Evolutionary conservation across 495 filamentous ascomycete species (phyloP).

Genomic region (Achaetomiella virescens): DNA sequence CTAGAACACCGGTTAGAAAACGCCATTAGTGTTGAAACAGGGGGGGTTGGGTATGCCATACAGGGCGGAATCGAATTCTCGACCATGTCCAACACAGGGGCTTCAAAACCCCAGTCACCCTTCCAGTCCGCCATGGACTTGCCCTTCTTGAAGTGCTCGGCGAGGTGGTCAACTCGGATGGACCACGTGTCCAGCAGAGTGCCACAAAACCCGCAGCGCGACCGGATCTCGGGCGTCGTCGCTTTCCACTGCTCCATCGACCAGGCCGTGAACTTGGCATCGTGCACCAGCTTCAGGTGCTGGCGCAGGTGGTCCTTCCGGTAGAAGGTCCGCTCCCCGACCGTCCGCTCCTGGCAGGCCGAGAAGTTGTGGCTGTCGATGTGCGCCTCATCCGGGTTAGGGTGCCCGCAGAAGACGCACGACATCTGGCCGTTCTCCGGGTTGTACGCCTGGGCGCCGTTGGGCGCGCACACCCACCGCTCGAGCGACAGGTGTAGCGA

Average conservation of each 20-base stretch:
- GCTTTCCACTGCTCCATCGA: constrained; percentile 66
- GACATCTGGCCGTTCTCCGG: constrained; percentile 44
- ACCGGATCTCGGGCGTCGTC: constrained; percentile 50
- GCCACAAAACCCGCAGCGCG: constrained; percentile 70
- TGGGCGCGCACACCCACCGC: constrained; percentile 71
- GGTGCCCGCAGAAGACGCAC: constrained; percentile 62
- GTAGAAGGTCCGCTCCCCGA: constrained; percentile 66
- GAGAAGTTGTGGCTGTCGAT: constrained; percentile 65
- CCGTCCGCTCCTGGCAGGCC: constrained; percentile 58
- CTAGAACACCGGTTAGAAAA: constrained; percentile 21
- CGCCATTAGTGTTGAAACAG: constrained; percentile 3
- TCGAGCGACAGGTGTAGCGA: constrained; percentile 71
- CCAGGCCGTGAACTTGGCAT: constrained; percentile 52
- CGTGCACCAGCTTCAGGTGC: constrained; percentile 72
- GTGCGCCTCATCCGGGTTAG: constrained; percentile 54
- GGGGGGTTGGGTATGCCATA: constrained; percentile 31
- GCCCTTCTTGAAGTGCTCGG: constrained; percentile 62
- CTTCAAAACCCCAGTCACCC: constrained; percentile 67
- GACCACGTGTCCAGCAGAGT: constrained; percentile 55
- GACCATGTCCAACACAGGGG: constrained; percentile 50
- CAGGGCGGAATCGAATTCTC: constrained; percentile 63
- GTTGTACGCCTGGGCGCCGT: constrained; percentile 50
- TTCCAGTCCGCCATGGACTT: constrained; percentile 64
- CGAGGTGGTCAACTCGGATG: constrained; percentile 57
- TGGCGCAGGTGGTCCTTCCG: constrained; percentile 81